These are phyloP conservation scores for Entonaema liquescens DNA, from an alignment of 495 filamentous ascomycete genomes.

Conservation along the genomic window DNA sequence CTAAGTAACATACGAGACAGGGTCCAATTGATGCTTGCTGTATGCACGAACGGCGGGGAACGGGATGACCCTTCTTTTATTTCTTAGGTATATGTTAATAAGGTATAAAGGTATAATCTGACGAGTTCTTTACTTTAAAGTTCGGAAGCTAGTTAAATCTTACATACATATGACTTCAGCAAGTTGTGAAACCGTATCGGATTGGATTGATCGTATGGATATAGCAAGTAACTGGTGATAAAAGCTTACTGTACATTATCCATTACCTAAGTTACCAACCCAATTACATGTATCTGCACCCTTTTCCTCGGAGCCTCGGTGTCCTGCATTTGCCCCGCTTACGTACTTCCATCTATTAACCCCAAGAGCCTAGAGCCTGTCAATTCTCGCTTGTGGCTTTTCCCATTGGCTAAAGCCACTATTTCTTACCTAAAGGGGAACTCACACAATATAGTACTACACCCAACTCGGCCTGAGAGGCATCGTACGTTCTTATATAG, in stretches of 20 bases:
- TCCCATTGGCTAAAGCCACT: slow-evolving; percentile 24
- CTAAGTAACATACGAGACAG: slow-evolving; percentile 2
- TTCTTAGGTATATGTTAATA: background rate
- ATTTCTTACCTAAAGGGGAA: slow-evolving; percentile 40
- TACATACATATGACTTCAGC: background rate
- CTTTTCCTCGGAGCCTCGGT: slow-evolving; percentile 28
- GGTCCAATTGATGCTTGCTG: background rate
- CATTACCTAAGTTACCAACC: background rate
- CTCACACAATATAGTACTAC: slow-evolving; percentile 21
- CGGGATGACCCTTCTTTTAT: background rate
- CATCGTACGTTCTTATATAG: slow-evolving; percentile 26
- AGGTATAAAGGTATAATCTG: background rate
- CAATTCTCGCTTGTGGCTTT: slow-evolving; percentile 16
- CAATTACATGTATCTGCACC: background rate
- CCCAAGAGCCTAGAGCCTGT: slow-evolving; percentile 3
- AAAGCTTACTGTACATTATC: background rate
- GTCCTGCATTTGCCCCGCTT: slow-evolving; percentile 27
- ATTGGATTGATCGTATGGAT: background rate
- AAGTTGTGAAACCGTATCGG: background rate
- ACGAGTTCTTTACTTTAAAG: background rate
- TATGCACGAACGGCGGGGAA: background rate
- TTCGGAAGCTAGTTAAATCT: background rate
- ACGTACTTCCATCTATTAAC: background rate
- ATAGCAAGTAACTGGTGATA: background rate
- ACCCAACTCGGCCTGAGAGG: slow-evolving; percentile 11